phyloP scores from a whole-genome alignment of 495 filamentous ascomycete species.

The Clohesyomyces aquaticus region DNA sequence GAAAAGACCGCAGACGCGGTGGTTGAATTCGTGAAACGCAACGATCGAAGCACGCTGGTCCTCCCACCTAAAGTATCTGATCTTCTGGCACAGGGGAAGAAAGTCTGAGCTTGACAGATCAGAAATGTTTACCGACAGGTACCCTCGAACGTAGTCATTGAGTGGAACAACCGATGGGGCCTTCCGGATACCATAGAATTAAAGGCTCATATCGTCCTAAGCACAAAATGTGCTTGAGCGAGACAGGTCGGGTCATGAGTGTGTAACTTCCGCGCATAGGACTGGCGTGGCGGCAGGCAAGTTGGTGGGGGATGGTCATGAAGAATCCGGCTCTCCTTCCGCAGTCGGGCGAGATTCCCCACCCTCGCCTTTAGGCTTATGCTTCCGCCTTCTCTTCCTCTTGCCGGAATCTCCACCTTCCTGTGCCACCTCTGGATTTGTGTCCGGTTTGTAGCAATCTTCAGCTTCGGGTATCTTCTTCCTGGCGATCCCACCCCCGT shows the following conservation, averaged over 20 bases:
- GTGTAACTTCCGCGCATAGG: no score
- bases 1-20: conserved; percentile 75
- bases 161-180: no score
- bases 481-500: neutral
- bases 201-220: no score
- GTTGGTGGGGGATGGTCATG: neutral
- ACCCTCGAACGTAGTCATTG: no score
- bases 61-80: conserved; percentile 87
- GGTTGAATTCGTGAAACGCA: conserved; percentile 88
- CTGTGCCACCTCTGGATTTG: conserved; percentile 1
- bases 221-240: no score
- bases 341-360: conserved; percentile 1
- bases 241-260: no score
- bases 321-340: neutral
- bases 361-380: conserved; percentile 36
- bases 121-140: no score
- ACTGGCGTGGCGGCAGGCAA: no score
- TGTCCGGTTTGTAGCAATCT: neutral
- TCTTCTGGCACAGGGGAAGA: conserved; percentile 54
- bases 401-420: conserved; percentile 29
- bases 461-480: neutral
- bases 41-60: conserved; percentile 81
- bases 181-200: no score
- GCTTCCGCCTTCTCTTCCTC: conserved; percentile 45
- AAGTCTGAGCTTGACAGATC: conserved; percentile 47